phyloP scores from a whole-genome alignment of 1,284 basidiomycete species.

The Fomitopsis palustris region DNA sequence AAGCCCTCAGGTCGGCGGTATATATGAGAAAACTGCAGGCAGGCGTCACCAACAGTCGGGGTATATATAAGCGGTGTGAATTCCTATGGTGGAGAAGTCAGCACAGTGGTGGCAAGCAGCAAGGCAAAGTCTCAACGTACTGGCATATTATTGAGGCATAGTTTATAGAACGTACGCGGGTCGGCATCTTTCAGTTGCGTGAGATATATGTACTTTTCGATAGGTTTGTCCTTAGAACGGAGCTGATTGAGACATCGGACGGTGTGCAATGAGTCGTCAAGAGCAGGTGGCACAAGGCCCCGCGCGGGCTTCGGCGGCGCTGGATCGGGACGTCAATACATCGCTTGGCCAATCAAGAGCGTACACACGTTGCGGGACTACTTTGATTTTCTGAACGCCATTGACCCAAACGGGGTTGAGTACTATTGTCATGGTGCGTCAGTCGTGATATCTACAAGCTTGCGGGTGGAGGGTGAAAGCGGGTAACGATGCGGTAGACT shows the following conservation, averaged over 20 bases:
- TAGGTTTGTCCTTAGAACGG: constrained; percentile 65
- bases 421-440: constrained; percentile 51
- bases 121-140: constrained; percentile 23
- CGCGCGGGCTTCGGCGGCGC: constrained; percentile 44
- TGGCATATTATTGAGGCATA: constrained; percentile 65
- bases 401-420: constrained; percentile 68
- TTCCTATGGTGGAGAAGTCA: constrained; percentile 36
- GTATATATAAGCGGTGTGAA: constrained; percentile 90
- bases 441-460: neutral
- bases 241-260: constrained; percentile 66
- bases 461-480: neutral
- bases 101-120: neutral
- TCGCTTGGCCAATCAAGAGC: neutral
- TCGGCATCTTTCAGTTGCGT: constrained; percentile 71
- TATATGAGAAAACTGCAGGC: constrained; percentile 80
- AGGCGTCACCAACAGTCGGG: constrained; percentile 89
- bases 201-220: constrained; percentile 85
- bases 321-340: constrained; percentile 22
- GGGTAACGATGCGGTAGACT: neutral
- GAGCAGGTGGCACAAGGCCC: constrained; percentile 64
- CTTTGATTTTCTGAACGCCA: constrained; percentile 64
- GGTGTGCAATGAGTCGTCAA: constrained; percentile 53
- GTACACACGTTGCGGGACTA: constrained; percentile 44
- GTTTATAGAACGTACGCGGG: constrained; percentile 69
- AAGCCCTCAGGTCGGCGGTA: constrained; percentile 80